Conservation (phyloP, 352 stramenopile species). For the Thraustotheca clavata region DNA sequence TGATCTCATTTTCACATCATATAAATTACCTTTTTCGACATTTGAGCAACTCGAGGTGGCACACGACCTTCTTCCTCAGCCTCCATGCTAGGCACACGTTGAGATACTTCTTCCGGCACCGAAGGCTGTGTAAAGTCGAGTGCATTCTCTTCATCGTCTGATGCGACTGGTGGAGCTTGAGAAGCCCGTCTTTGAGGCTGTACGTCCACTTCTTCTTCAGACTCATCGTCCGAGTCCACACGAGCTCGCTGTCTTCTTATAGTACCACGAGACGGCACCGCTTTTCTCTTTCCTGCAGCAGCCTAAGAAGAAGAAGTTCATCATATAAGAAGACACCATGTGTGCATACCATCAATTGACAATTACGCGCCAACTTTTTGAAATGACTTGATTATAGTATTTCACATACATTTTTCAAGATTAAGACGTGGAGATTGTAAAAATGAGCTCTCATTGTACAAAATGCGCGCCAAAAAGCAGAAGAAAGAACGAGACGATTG, state of each 20-base stretch:
- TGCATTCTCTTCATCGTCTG: slow-evolving; percentile 35
- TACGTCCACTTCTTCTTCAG: slow-evolving; percentile 1
- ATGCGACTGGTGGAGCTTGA: not conserved
- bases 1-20: not conserved
- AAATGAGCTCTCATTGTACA: no score
- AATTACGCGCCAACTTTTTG: no score
- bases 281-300: not conserved
- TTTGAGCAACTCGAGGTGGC: slow-evolving; percentile 17
- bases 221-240: not conserved
- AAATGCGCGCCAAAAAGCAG: no score
- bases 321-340: no score
- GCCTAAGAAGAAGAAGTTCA: no score
- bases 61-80: slow-evolving; percentile 30
- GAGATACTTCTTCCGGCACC: slow-evolving; percentile 33
- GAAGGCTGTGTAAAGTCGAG: slow-evolving; percentile 78
- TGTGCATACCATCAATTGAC: no score
- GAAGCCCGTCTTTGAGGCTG: not conserved
- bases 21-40: slow-evolving; percentile 19
- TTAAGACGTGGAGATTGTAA: no score
- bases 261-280: not conserved
- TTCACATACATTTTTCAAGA: no score
- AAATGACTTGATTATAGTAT: no score
- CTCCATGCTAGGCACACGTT: slow-evolving; percentile 27
- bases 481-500: no score
- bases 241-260: not conserved